These are phyloP conservation scores for Phytophthora constricta DNA, from an alignment of 352 stramenopile genomes.

Conservation along the genomic window DNA sequence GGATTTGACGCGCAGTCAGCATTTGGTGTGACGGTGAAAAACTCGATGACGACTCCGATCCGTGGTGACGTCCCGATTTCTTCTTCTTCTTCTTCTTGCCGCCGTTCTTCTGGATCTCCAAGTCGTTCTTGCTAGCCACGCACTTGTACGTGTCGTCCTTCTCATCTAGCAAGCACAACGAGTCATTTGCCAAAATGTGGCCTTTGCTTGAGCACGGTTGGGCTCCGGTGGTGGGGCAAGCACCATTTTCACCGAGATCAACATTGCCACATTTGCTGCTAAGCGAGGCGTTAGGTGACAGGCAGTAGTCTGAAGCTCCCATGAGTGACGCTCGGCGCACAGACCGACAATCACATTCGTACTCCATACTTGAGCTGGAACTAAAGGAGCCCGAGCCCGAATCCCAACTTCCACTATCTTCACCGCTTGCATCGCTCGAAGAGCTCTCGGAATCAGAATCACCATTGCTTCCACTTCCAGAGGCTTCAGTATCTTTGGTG, in stretches of 20 bases:
- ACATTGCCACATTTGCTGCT: slow-evolving; percentile 76
- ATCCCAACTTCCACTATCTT: slow-evolving; percentile 26
- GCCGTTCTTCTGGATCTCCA: slow-evolving; percentile 68
- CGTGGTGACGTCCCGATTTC: slow-evolving; percentile 22
- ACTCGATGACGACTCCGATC: slow-evolving; percentile 24
- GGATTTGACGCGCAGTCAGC: slow-evolving; percentile 26
- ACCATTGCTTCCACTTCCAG: too few relatives aligned
- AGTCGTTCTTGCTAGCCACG: slow-evolving; percentile 64
- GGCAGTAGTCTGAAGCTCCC: slow-evolving; percentile 75
- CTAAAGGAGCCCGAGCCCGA: slow-evolving; percentile 36
- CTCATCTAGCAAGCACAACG: slow-evolving; percentile 62
- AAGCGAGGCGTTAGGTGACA: slow-evolving; percentile 46
- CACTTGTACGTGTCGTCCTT: slow-evolving; percentile 79
- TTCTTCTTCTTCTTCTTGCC: slow-evolving; percentile 57
- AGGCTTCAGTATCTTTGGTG: too few relatives aligned
- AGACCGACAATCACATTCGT: slow-evolving; percentile 52
- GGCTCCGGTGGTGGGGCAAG: slow-evolving; percentile 57
- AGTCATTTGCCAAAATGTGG: slow-evolving; percentile 67
- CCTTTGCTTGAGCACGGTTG: slow-evolving; percentile 66
- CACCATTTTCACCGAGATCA: slow-evolving; percentile 53
- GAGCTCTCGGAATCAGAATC: slow-evolving; percentile 6
- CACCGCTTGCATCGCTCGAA: slow-evolving; percentile 16
- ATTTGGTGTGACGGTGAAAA: slow-evolving; percentile 1
- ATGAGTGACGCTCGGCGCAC: slow-evolving; percentile 69
- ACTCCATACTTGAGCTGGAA: slow-evolving; percentile 39